phyloP scores from a whole-genome alignment of 1,139 yeast genomes.

The Pneumocystis oryctolagi region DNA sequence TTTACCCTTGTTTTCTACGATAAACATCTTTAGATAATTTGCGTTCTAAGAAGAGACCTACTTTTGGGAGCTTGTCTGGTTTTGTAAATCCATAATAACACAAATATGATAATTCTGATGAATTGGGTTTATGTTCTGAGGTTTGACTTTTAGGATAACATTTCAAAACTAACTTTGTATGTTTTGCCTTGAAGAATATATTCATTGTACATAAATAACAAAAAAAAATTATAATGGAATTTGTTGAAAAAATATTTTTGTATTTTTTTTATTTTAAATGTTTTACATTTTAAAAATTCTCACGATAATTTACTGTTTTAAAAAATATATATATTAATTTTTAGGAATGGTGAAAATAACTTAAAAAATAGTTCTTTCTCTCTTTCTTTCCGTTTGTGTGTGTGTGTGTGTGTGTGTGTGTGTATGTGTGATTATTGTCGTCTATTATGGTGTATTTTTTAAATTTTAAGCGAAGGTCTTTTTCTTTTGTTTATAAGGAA shows the following conservation, averaged over 20 bases:
- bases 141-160: constrained; percentile 88
- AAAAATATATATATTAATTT: neutral
- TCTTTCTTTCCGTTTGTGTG: neutral
- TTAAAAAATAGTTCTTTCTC: neutral
- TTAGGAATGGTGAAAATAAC: neutral
- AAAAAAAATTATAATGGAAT: neutral
- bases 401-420: too few relatives aligned
- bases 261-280: neutral
- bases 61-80: constrained; percentile 75
- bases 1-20: constrained; percentile 44
- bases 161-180: constrained; percentile 73
- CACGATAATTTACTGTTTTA: neutral
- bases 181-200: constrained; percentile 38
- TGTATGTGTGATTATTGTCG: neutral
- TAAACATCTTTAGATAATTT: constrained; percentile 50
- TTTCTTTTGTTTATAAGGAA: neutral
- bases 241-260: neutral
- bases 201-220: neutral
- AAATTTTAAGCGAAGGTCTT: neutral
- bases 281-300: neutral
- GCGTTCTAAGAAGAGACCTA: constrained; percentile 51
- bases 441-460: neutral
- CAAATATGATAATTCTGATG: constrained; percentile 77
- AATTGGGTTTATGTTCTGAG: constrained; percentile 75
- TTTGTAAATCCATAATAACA: constrained; percentile 86